A percentile compares a stretch with the other conserved stretches of the same genome.
These are phyloP conservation scores for Boletus rex-veris DNA, from an alignment of 768 basidiomycete species.

Conservation along the genomic window DNA sequence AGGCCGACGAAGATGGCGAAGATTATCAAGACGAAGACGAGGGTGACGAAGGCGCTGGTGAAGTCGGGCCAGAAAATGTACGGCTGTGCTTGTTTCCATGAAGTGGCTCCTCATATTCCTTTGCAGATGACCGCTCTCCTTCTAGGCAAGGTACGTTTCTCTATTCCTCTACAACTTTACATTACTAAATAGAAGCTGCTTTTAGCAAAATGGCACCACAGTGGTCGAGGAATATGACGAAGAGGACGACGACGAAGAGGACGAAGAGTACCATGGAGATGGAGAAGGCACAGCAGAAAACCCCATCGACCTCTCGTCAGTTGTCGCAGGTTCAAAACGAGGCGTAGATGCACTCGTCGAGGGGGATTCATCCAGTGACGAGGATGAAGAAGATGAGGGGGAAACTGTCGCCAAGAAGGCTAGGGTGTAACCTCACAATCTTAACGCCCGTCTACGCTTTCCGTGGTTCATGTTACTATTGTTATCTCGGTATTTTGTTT, in stretches of 20 bases:
- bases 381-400: conserved; percentile 3
- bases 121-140: conserved; percentile 26
- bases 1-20: conserved; percentile 21
- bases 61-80: conserved; percentile 9
- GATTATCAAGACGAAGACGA: conserved; percentile 14
- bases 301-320: conserved; percentile 7
- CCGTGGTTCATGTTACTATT: neutral
- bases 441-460: neutral
- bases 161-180: neutral
- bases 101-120: conserved; percentile 1
- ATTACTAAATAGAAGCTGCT: neutral
- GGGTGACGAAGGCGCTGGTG: neutral
- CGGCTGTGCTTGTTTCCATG: neutral
- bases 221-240: conserved; percentile 5
- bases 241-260: conserved; percentile 20
- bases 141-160: conserved; percentile 15
- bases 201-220: conserved; percentile 16
- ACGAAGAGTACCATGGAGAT: conserved; percentile 15
- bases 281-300: conserved; percentile 10
- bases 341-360: conserved; percentile 21
- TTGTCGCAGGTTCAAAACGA: conserved; percentile 25
- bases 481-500: neutral
- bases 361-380: conserved; percentile 9
- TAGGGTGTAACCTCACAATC: conserved; percentile 17
- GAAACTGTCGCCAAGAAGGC: conserved; percentile 21